Percentiles rank a stretch among this genome's conserved stretches.
These are phyloP conservation scores for Aureobasidium sp. DNA, from an alignment of 2,329 filamentous ascomycete species.

Conservation along the genomic window DNA sequence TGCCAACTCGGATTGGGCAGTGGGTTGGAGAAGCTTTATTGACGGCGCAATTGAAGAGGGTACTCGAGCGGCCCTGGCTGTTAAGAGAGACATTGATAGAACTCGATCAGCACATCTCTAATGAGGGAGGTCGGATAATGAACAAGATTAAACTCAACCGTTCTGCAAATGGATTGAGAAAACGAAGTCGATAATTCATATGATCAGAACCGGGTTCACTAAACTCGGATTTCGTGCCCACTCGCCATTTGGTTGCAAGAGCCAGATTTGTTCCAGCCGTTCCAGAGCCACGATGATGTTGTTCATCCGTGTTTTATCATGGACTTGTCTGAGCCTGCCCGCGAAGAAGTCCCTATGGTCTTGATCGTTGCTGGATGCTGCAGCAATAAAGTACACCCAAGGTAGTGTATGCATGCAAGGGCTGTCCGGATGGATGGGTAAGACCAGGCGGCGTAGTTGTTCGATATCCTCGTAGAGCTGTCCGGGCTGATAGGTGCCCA, in stretches of 20 bases:
- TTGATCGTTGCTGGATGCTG: conserved; percentile 29
- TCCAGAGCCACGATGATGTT: conserved; percentile 31
- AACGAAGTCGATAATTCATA: background rate
- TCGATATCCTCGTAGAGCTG: conserved; percentile 18
- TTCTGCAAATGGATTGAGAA: background rate
- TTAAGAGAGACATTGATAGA: conserved; percentile 4
- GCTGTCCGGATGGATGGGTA: conserved; percentile 20
- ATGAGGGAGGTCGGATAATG: too few species aligned
- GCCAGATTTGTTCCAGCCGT: conserved; percentile 30
- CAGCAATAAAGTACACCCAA: conserved; percentile 35
- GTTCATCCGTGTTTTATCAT: conserved; percentile 28
- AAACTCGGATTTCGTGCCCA: conserved; percentile 7
- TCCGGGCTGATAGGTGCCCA: background rate
- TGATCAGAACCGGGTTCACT: conserved; percentile 9
- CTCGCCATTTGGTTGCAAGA: background rate
- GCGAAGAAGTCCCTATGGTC: conserved; percentile 31
- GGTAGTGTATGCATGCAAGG: conserved; percentile 32
- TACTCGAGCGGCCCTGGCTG: conserved; percentile 12
- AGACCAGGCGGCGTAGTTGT: conserved; percentile 24
- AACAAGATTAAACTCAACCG: background rate
- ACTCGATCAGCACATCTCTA: background rate
- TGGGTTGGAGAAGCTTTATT: conserved; percentile 28
- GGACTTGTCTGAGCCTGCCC: conserved; percentile 22
- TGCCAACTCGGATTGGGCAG: conserved; percentile 28
- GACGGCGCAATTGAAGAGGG: conserved; percentile 29